Percentiles rank a stretch among this genome's conserved stretches.
Evolutionary conservation across 208 protist genomes (phyloP).

Genomic region (Crithidia sp.): DNA sequence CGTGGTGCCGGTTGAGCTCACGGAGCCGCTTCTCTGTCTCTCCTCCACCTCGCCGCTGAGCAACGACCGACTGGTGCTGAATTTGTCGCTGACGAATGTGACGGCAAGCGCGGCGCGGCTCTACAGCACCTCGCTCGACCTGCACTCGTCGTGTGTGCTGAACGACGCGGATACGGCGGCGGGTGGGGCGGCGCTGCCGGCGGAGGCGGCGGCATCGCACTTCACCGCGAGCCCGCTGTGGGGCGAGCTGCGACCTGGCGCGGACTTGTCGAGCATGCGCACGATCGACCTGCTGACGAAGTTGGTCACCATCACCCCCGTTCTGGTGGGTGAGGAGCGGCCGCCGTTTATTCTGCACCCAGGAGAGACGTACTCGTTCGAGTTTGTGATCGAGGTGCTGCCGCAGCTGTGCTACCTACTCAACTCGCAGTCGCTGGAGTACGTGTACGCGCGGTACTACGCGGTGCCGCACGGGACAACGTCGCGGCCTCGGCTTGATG

Average conservation of each 20-base stretch:
- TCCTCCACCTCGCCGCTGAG: conserved; percentile 55
- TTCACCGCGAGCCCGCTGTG: conserved; percentile 38
- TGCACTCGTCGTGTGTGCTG: conserved; percentile 63
- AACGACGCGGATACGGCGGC: conserved; percentile 12
- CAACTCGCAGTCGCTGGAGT: conserved; percentile 60
- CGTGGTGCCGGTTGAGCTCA: conserved; percentile 46
- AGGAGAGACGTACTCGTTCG: conserved; percentile 75
- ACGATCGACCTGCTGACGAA: conserved; percentile 58
- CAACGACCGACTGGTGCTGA: conserved; percentile 62
- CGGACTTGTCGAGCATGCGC: conserved; percentile 50
- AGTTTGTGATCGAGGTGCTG: conserved; percentile 79
- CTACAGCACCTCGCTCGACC: conserved; percentile 62
- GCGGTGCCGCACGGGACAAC: conserved; percentile 21
- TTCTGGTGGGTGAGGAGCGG: conserved; percentile 57
- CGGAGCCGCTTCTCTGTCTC: conserved; percentile 49
- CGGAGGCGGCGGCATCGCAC: conserved; percentile 12
- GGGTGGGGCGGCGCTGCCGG: background rate
- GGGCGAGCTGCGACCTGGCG: conserved; percentile 52
- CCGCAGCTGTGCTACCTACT: conserved; percentile 77
- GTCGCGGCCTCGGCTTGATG: conserved; percentile 5
- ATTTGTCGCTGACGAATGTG: conserved; percentile 66
- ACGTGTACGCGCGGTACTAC: conserved; percentile 58
- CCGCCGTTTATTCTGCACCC: conserved; percentile 61
- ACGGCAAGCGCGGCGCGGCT: conserved; percentile 44
- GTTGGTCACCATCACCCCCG: conserved; percentile 66